These are phyloP conservation scores for Cynara cardunculus DNA, from an alignment of 129 eudicot species.

Conservation along the genomic window DNA sequence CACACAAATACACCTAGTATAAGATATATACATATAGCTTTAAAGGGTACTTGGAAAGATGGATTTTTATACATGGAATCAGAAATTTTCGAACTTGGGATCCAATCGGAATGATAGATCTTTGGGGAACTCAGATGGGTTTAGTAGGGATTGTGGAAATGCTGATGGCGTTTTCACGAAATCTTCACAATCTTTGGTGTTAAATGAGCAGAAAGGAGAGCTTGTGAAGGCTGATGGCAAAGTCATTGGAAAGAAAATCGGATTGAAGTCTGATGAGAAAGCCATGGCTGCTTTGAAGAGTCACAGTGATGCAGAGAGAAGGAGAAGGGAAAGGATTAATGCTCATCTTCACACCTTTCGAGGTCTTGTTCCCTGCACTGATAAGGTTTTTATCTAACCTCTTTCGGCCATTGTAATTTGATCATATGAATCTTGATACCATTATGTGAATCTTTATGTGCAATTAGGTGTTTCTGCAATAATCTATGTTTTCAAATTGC, in stretches of 20 bases:
- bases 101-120: constrained; percentile 21
- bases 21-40: background rate
- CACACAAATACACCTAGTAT: constrained; percentile 14
- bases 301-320: constrained; percentile 94
- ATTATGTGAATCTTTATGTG: constrained; percentile 13
- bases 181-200: constrained; percentile 41
- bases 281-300: constrained; percentile 72
- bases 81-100: constrained; percentile 24
- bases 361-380: constrained; percentile 60
- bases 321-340: constrained; percentile 93
- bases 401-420: background rate
- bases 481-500: background rate
- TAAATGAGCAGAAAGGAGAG: constrained; percentile 53
- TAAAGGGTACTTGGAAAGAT: constrained; percentile 31
- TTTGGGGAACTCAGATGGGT: constrained; percentile 29
- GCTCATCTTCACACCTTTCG: constrained; percentile 74
- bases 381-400: constrained; percentile 50
- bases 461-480: background rate
- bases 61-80: constrained; percentile 37
- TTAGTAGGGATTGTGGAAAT: constrained; percentile 28
- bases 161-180: constrained; percentile 27
- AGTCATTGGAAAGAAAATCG: constrained; percentile 32
- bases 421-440: constrained; percentile 7
- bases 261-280: constrained; percentile 49
- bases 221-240: constrained; percentile 40